phyloP scores from a whole-genome alignment of 257 asterid species.

The Knoxia roxburghii region DNA sequence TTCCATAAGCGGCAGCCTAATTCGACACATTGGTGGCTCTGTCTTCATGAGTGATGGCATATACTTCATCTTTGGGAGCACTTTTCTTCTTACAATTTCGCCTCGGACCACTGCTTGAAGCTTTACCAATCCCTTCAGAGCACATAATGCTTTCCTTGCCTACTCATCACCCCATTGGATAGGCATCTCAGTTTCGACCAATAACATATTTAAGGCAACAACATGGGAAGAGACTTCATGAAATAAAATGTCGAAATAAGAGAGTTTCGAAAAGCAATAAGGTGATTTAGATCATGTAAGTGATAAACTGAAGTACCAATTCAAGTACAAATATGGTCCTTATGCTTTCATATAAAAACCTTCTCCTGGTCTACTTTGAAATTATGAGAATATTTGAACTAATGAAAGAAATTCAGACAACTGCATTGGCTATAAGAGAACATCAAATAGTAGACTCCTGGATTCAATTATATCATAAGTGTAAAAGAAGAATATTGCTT shows the following conservation, averaged over 20 bases:
- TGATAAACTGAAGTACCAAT: too few relatives aligned
- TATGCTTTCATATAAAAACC: background rate
- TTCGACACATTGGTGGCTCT: slow-evolving; percentile 25
- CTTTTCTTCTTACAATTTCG: slow-evolving; percentile 51
- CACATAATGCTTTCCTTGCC: slow-evolving; percentile 81
- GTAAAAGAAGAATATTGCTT: background rate
- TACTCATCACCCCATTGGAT: slow-evolving; percentile 20
- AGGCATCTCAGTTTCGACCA: background rate
- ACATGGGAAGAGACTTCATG: background rate
- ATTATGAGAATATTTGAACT: background rate
- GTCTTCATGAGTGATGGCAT: slow-evolving; percentile 21
- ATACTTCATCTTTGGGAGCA: slow-evolving; percentile 22
- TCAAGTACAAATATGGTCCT: too few relatives aligned
- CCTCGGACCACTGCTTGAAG: slow-evolving; percentile 87
- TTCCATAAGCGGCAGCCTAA: slow-evolving; percentile 35
- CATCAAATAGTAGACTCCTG: background rate
- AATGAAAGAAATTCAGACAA: background rate
- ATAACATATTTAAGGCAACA: background rate
- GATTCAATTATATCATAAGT: too few relatives aligned
- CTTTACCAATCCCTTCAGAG: slow-evolving; percentile 68
- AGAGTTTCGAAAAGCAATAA: background rate
- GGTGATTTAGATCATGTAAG: background rate
- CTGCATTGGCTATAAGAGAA: background rate
- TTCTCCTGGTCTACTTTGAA: background rate
- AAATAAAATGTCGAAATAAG: background rate